Base-by-base conservation (phyloP, 176 grass and related monocot species). In the Zoysia pacifica region DNA sequence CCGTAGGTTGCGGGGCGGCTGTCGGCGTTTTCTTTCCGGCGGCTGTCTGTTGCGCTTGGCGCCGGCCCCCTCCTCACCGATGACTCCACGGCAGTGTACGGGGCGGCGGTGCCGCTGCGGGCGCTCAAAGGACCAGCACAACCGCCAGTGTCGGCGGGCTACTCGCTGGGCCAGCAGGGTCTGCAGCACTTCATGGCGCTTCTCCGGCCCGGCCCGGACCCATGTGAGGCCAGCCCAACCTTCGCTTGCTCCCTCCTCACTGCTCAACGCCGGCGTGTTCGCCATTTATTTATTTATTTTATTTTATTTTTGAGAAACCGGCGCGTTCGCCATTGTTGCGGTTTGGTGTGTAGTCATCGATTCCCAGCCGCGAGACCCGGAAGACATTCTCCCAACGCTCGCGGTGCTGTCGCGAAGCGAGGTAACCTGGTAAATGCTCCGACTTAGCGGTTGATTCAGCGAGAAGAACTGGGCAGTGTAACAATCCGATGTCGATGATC, bases 171-270 rank as follows among this genome's bases (percentile, higher is more conserved):
- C 49, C 28, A 83, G 13, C 90, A 86, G 88, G 77, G 91, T 54
- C 83, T 94, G 50, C 95, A 91, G 80, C 95, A 91, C 86, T 98
- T 91, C 81, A 78, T 98, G 80, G 88, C 94, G 76, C 64, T 98
- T 75, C 58, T 98, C 75, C 79, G 81, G 12, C 83, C 88, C 83
- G 16, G 75, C 63, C 7, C 77, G 64, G 70, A 5, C 80, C 46
- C 86, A 84, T 85, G 89, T 88, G 5, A 79, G 46, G 15, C 14
- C 45, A 42, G 42, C 19, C 62, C 54, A 50, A 12, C 53, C 71
- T 51, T 70, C 12, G 14, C 6, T 39, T 50, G 16, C 48, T 37
- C 11, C 67, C 47, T 66, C 42, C 35, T 58, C 49, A 16, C 18
- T 39, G 36, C 11, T 64, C 62, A 64, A 12, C 35, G 4, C 62